These are phyloP conservation scores for Neurospora sp. DNA, from an alignment of 495 filamentous ascomycete genomes.

Conservation along the genomic window DNA sequence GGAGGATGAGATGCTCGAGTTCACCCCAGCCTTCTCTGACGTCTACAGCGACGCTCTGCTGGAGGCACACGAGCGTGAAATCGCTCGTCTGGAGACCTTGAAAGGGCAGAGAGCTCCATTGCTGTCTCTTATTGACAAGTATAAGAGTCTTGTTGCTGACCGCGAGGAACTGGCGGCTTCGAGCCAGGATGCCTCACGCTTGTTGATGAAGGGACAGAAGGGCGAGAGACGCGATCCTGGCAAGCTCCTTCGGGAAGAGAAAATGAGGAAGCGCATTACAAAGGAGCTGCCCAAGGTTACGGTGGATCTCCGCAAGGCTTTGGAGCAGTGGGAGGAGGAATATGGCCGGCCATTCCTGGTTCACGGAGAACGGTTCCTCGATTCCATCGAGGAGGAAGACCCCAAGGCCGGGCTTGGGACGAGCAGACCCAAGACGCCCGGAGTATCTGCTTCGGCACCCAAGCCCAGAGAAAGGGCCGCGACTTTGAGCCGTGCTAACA, in stretches of 20 bases:
- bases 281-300: constrained; percentile 93
- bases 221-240: constrained; percentile 88
- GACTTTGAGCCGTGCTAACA: constrained; percentile 29
- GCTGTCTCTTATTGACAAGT: constrained; percentile 70
- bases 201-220: constrained; percentile 81
- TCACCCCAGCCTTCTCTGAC: constrained; percentile 86
- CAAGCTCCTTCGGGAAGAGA: constrained; percentile 91
- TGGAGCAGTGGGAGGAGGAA: constrained; percentile 89
- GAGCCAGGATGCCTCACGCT: constrained; percentile 85
- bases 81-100: constrained; percentile 67
- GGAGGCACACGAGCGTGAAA: constrained; percentile 79
- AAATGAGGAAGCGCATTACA: constrained; percentile 91
- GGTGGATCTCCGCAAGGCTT: constrained; percentile 64
- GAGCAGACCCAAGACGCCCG: constrained; percentile 66
- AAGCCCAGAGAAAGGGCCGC: constrained; percentile 29
- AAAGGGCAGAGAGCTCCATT: constrained; percentile 82
- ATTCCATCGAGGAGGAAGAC: constrained; percentile 56
- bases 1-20: constrained; percentile 96
- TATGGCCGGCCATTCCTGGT: constrained; percentile 89
- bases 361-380: constrained; percentile 80
- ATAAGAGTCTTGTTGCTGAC: constrained; percentile 76
- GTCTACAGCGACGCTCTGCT: constrained; percentile 86
- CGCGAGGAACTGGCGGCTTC: constrained; percentile 78
- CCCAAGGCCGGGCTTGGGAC: constrained; percentile 53
- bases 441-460: constrained; percentile 42